Base-by-base conservation (phyloP, 1,284 basidiomycete species). In the Tilletia horrida region DNA sequence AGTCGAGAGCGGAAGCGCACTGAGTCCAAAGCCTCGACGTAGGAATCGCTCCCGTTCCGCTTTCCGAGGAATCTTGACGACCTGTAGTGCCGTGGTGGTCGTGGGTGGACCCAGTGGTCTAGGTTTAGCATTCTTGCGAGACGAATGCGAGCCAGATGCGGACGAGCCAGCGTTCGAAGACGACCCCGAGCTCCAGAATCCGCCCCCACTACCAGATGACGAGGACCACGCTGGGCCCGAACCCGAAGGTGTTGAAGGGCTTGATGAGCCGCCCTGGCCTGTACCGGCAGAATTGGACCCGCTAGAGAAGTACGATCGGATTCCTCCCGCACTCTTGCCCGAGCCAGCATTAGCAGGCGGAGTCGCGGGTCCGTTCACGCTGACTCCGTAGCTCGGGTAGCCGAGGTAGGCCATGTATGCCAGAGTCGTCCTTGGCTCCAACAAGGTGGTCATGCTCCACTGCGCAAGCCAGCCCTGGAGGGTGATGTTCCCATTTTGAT, bases 401-500 rank as follows among this genome's bases (percentile, higher is more conserved):
- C 91, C 92, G 43, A 94, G 86, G 80, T 97, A 96, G 18, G 94
- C 94, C n/a, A 98, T 89, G 82, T 97, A 97, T 27, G 92, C 90
- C 25, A 98, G 85, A 0, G 95, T 96, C 25, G 90, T 91, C 80
- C 89, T 90, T 76, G 94, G 90, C 77, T 97, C 92, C 18, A 98
- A 86, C 1, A 98, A 85, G 0, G 95, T 98, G 0, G 93, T 96
- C 94, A 97, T 97, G 81, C 92, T 96, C 95, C 95, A 98, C 81
- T 97, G 94, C 27, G 95, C 95, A 18, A 98, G 85, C 95, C 95
- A 98, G 7, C 93, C 93, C 83, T 97, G 95, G 62, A 98, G 83
- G 18, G 95, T 97, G 16, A 97, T 91, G 11, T 91, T 88, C 9
- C 92, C 93, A 50, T 88, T 85, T 78, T 95, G 93, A 76, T 94